Conservation (phyloP, 2,329 filamentous ascomycete genomes). For the Trichoderma koningiopsis region DNA sequence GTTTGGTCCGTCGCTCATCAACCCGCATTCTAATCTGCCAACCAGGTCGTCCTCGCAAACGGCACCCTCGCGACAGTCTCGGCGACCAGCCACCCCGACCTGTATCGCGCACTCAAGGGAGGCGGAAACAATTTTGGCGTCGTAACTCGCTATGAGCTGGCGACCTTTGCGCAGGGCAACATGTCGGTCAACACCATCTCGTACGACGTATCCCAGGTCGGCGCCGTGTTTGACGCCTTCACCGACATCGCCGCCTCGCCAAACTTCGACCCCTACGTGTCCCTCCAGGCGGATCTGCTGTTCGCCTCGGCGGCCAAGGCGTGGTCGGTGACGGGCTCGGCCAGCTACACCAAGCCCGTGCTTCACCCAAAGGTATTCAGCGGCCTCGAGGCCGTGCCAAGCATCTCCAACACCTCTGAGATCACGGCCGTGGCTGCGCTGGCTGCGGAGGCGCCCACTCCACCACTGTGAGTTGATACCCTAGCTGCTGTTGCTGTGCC, state of each 20-base stretch:
- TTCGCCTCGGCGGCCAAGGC: conserved; percentile 26
- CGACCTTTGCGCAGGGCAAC: conserved; percentile 40
- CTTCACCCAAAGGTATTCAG: conserved; percentile 1
- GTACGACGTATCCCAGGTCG: conserved; percentile 31
- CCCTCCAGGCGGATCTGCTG: conserved; percentile 30
- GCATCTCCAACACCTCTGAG: neutral
- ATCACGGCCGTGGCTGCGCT: conserved; percentile 1
- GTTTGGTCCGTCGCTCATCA: neutral
- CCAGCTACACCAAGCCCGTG: conserved; percentile 29
- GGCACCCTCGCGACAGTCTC: conserved; percentile 49
- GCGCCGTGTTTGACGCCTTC: conserved; percentile 30
- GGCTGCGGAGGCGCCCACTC: conserved; percentile 9
- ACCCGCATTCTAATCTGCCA: neutral
- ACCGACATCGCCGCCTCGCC: conserved; percentile 28
- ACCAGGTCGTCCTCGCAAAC: conserved; percentile 46
- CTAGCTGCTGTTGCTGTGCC: neutral
- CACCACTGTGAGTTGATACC: neutral
- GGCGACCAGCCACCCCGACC: conserved; percentile 47
- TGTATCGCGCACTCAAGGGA: conserved; percentile 60
- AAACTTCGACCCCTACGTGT: conserved; percentile 30
- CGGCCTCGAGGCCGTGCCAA: neutral
- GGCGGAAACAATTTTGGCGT: conserved; percentile 61
- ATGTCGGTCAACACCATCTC: conserved; percentile 44
- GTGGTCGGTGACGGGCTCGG: conserved; percentile 28
- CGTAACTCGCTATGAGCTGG: conserved; percentile 51